Evolutionary conservation across 1,284 basidiomycete species (phyloP).

Genomic region (Ceratobasidium sp.): DNA sequence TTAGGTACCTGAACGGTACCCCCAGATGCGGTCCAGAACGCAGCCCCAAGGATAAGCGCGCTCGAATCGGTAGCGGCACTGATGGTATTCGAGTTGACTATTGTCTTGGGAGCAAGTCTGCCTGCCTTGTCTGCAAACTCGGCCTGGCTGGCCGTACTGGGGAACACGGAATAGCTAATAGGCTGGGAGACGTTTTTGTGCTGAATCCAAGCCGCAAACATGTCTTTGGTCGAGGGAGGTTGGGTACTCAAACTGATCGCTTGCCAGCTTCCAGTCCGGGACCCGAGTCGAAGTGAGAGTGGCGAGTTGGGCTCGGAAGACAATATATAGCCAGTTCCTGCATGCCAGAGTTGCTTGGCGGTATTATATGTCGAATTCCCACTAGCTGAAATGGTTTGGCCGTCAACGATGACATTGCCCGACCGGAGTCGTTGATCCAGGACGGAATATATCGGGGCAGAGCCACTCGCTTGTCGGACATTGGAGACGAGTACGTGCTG

Average conservation of each 20-base stretch:
- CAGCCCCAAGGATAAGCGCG: constrained; percentile 2
- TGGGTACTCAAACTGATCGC: constrained; percentile 64
- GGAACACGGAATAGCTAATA: constrained; percentile 65
- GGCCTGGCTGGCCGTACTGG: constrained; percentile 46
- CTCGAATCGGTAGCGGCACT: constrained; percentile 29
- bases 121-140: constrained; percentile 16
- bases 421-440: constrained; percentile 64
- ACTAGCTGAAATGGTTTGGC: constrained; percentile 42
- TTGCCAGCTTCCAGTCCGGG: constrained; percentile 63
- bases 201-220: constrained; percentile 67
- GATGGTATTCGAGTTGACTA: constrained; percentile 1
- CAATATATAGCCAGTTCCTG: constrained; percentile 58
- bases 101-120: constrained; percentile 1
- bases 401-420: constrained; percentile 57
- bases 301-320: background rate
- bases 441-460: constrained; percentile 62
- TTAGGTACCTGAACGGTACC: constrained; percentile 4
- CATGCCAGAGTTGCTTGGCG: constrained; percentile 63
- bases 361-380: constrained; percentile 49
- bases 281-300: constrained; percentile 47
- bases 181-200: too few relatives aligned
- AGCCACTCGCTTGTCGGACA: constrained; percentile 56
- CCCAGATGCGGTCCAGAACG: constrained; percentile 21
- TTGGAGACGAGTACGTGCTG: constrained; percentile 67
- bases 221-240: constrained; percentile 58